Conservation (phyloP, 2,329 filamentous ascomycete species). For the Trichoderma lentiforme region DNA sequence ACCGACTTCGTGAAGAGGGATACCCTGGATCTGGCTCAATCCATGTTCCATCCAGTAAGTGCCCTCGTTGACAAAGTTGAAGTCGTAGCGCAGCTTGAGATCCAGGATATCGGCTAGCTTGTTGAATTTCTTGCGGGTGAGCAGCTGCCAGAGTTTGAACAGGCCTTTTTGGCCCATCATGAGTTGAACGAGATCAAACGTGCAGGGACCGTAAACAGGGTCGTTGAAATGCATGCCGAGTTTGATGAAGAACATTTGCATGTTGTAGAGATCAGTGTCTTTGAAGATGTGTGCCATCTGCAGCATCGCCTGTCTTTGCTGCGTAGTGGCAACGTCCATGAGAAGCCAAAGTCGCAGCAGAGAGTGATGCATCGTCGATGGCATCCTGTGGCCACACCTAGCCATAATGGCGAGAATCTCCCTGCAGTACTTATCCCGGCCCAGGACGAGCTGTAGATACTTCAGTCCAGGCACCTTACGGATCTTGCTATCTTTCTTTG, state of each 20-base stretch:
- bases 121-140: conserved; percentile 55
- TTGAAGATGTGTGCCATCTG: conserved; percentile 51
- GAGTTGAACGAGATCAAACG: conserved; percentile 50
- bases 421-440: conserved; percentile 52
- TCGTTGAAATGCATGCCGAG: conserved; percentile 67
- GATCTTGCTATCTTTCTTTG: conserved; percentile 27
- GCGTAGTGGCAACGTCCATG: conserved; percentile 62
- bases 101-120: conserved; percentile 50
- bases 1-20: conserved; percentile 53
- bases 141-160: conserved; percentile 54
- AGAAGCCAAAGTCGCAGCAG: conserved; percentile 70
- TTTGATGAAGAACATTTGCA: conserved; percentile 67
- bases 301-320: conserved; percentile 52
- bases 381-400: conserved; percentile 55
- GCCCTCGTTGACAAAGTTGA: conserved; percentile 36
- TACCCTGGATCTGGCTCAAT: conserved; percentile 42
- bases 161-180: conserved; percentile 59
- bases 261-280: conserved; percentile 57
- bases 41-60: conserved; percentile 22
- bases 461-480: conserved; percentile 59
- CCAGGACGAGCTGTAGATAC: conserved; percentile 66
- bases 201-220: conserved; percentile 53
- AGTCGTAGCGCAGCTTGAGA: conserved; percentile 57
- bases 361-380: conserved; percentile 42
- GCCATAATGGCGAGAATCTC: conserved; percentile 63